These are phyloP conservation scores for Decorospora gaudefroyi DNA, from an alignment of 2,329 filamentous ascomycete species.

Conservation along the genomic window DNA sequence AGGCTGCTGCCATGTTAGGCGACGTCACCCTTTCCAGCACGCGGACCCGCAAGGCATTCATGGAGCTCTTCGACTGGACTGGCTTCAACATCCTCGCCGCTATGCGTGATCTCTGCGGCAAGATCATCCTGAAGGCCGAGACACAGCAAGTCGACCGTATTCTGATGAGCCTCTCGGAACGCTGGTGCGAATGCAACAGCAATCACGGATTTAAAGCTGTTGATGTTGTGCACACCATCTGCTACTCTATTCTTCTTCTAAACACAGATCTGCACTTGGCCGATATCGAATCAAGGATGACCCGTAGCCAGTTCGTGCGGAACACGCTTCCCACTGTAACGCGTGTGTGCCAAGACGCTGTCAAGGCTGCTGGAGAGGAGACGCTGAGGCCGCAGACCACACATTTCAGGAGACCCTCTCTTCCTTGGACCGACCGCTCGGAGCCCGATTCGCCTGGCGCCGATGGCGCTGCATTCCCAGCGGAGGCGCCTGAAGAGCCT, in stretches of 20 bases:
- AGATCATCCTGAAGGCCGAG: constrained; percentile 83
- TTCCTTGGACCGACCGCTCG: constrained; percentile 45
- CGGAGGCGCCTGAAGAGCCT: constrained; percentile 40
- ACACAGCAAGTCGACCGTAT: constrained; percentile 97
- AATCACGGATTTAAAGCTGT: constrained; percentile 89
- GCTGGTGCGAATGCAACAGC: constrained; percentile 93
- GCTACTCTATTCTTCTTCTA: constrained; percentile 90
- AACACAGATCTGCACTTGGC: constrained; percentile 96
- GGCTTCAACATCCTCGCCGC: constrained; percentile 78
- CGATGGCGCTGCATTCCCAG: constrained; percentile 33
- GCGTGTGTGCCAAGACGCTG: constrained; percentile 72
- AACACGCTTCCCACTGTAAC: constrained; percentile 92
- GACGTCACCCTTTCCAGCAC: constrained; percentile 62
- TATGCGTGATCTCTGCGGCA: constrained; percentile 78
- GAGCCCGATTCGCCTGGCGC: constrained; percentile 43
- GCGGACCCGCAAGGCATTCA: constrained; percentile 73
- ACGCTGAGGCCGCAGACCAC: constrained; percentile 44
- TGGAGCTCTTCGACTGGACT: constrained; percentile 87
- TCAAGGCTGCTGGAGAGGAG: constrained; percentile 48
- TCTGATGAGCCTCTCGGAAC: constrained; percentile 80
- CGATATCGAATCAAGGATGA: constrained; percentile 97
- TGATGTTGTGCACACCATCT: constrained; percentile 95
- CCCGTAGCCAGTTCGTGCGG: constrained; percentile 88
- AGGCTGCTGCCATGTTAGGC: constrained; percentile 87
- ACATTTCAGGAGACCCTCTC: constrained; percentile 40